A percentile compares a stretch with the other conserved stretches of the same genome.
phyloP scores from a whole-genome alignment of 2,329 filamentous ascomycete species.

The Corniculantispora saksenae region DNA sequence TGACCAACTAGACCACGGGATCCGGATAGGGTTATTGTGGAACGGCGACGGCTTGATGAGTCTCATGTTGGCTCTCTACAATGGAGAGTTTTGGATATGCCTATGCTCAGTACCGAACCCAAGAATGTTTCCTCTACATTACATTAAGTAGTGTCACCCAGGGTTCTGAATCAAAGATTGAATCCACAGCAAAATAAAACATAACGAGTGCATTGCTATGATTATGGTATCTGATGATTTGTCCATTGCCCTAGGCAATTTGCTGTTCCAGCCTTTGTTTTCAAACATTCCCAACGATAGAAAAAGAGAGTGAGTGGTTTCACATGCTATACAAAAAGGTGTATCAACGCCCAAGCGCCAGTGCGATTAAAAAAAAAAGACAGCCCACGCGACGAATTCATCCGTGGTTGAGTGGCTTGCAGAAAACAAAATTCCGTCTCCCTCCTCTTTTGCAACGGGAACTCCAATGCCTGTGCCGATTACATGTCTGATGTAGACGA shows the following conservation, averaged over 20 bases:
- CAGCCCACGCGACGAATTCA: neutral
- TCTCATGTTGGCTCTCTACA: neutral
- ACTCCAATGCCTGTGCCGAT: neutral
- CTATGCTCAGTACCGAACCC: too few relatives aligned
- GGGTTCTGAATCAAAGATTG: too few relatives aligned
- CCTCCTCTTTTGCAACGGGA: neutral
- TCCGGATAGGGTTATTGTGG: neutral
- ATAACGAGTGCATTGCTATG: slow-evolving; percentile 17
- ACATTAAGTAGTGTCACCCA: too few relatives aligned
- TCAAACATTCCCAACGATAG: neutral
- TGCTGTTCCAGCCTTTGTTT: neutral
- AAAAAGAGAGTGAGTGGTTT: neutral
- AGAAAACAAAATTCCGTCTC: neutral
- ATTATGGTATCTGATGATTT: slow-evolving; percentile 7
- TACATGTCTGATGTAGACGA: neutral
- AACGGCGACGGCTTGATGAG: neutral
- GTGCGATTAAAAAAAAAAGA: slow-evolving; percentile 1
- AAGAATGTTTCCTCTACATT: too few relatives aligned
- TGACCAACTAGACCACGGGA: slow-evolving; percentile 14
- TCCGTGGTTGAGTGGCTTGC: slow-evolving; percentile 4
- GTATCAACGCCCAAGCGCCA: slow-evolving; percentile 11
- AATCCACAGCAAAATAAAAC: neutral
- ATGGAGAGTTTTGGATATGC: too few relatives aligned
- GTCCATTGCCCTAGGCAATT: neutral
- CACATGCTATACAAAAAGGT: slow-evolving; percentile 15